These are phyloP conservation scores for Colletotrichum liriopes DNA, from an alignment of 2,329 filamentous ascomycete species.

Conservation along the genomic window DNA sequence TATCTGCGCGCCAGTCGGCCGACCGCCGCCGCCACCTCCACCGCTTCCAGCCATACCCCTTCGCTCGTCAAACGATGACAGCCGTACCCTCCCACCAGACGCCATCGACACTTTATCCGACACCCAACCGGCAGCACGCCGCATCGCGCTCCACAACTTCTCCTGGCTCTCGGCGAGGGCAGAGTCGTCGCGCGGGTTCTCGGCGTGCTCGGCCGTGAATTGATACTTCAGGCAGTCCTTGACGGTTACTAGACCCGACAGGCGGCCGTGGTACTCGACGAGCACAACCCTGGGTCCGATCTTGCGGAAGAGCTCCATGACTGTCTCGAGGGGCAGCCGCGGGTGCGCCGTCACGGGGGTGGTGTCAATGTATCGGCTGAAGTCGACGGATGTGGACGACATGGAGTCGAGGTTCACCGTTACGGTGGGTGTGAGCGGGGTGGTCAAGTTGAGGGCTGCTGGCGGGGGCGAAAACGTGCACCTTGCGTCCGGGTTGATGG, in stretches of 20 bases:
- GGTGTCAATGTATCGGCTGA: conserved; percentile 89
- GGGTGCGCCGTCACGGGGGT: conserved; percentile 94
- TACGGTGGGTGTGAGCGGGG: conserved; percentile 61
- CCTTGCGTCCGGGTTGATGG: conserved; percentile 76
- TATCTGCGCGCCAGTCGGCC: conserved; percentile 51
- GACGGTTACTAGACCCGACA: conserved; percentile 91
- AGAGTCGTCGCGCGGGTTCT: conserved; percentile 77
- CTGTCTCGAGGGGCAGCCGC: conserved; percentile 91
- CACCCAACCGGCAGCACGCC: conserved; percentile 70
- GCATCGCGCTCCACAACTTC: conserved; percentile 74
- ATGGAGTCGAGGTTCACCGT: conserved; percentile 73
- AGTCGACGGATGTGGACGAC: conserved; percentile 77
- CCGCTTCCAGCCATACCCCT: conserved; percentile 58
- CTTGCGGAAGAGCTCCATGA: conserved; percentile 99
- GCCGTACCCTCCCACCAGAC: conserved; percentile 71
- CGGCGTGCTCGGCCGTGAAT: conserved; percentile 93
- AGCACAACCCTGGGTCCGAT: conserved; percentile 95
- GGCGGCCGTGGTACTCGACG: conserved; percentile 88
- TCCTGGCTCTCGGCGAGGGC: conserved; percentile 73
- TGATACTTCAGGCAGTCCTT: conserved; percentile 98
- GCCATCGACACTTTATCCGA: conserved; percentile 67
- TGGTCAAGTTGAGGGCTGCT: conserved; percentile 47
- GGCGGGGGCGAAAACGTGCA: conserved; percentile 79
- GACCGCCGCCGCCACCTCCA: conserved; percentile 58
- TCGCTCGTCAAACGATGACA: conserved; percentile 60